Conservation (phyloP, 1,284 basidiomycete genomes). For the Trametes sp. region DNA sequence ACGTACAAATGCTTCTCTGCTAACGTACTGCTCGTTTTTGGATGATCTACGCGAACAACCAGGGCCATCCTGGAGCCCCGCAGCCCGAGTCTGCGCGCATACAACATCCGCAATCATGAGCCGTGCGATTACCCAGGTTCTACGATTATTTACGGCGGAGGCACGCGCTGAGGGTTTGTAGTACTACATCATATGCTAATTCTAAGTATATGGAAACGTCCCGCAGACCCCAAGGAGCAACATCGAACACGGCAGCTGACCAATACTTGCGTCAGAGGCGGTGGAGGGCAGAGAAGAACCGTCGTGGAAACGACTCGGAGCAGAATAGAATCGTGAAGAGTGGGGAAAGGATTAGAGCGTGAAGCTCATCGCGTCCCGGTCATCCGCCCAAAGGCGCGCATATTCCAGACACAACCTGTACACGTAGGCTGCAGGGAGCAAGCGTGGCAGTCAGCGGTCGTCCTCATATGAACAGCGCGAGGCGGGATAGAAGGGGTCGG, state of each 20-base stretch:
- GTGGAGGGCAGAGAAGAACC: not conserved
- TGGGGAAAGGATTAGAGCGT: slow-evolving; percentile 20
- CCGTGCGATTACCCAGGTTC: slow-evolving; percentile 20
- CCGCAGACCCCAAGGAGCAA: slow-evolving; percentile 18
- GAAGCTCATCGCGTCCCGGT: slow-evolving; percentile 63
- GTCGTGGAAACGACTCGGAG: not conserved
- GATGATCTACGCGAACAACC: slow-evolving; percentile 10
- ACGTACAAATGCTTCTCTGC: too few species aligned
- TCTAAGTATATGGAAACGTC: slow-evolving; percentile 19
- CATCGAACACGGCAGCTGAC: not conserved
- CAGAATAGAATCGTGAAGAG: not conserved
- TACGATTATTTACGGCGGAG: slow-evolving; percentile 24
- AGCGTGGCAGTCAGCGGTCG: slow-evolving; percentile 23
- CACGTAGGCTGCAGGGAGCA: slow-evolving; percentile 70
- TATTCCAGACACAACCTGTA: slow-evolving; percentile 91
- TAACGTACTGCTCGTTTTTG: not conserved
- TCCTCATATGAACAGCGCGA: slow-evolving; percentile 10
- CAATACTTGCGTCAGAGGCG: not conserved
- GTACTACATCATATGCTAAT: slow-evolving; percentile 27
- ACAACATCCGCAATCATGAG: slow-evolving; percentile 1
- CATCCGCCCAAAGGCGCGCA: slow-evolving; percentile 84
- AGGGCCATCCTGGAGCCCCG: not conserved
- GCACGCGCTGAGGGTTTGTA: slow-evolving; percentile 9
- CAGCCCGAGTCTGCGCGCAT: not conserved
- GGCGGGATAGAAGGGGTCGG: slow-evolving; percentile 12